phyloP scores from a whole-genome alignment of 306 rosid species.

The Trifolium pratense region DNA sequence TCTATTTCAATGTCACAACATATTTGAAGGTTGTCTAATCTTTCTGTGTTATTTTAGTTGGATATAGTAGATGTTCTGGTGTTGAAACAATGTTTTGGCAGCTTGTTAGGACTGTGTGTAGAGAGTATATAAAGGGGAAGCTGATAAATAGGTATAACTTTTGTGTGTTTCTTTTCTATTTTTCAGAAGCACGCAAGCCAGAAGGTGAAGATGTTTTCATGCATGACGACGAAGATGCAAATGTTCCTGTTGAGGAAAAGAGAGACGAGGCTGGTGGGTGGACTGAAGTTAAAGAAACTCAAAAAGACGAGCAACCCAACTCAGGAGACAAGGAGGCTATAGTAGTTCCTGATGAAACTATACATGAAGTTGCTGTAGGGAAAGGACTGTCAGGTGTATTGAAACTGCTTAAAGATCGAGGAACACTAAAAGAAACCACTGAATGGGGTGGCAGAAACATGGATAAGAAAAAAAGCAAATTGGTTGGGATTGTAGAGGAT shows the following conservation, averaged over 20 bases:
- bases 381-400: slow-evolving; percentile 90
- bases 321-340: slow-evolving; percentile 64
- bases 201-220: slow-evolving; percentile 86
- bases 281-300: slow-evolving; percentile 79
- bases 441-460: slow-evolving; percentile 99
- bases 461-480: slow-evolving; percentile 97
- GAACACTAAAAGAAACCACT: slow-evolving; percentile 84
- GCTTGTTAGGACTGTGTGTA: slow-evolving; percentile 29
- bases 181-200: slow-evolving; percentile 86
- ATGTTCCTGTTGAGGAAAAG: slow-evolving; percentile 54
- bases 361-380: slow-evolving; percentile 89
- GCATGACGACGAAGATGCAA: slow-evolving; percentile 76
- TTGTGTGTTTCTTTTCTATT: slow-evolving; percentile 31
- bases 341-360: slow-evolving; percentile 77
- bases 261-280: slow-evolving; percentile 76
- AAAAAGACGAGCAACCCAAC: slow-evolving; percentile 54
- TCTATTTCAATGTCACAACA: slow-evolving; percentile 13
- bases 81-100: slow-evolving; percentile 7
- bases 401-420: slow-evolving; percentile 87
- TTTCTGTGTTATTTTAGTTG: slow-evolving; percentile 20
- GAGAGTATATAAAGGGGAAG: slow-evolving; percentile 10
- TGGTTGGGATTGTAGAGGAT: slow-evolving; percentile 77
- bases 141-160: slow-evolving; percentile 27
- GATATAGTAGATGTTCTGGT: slow-evolving; percentile 27
- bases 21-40: slow-evolving; percentile 17